Base-by-base conservation (phyloP, 495 filamentous ascomycete species). In the Aspergillus homomorphus region DNA sequence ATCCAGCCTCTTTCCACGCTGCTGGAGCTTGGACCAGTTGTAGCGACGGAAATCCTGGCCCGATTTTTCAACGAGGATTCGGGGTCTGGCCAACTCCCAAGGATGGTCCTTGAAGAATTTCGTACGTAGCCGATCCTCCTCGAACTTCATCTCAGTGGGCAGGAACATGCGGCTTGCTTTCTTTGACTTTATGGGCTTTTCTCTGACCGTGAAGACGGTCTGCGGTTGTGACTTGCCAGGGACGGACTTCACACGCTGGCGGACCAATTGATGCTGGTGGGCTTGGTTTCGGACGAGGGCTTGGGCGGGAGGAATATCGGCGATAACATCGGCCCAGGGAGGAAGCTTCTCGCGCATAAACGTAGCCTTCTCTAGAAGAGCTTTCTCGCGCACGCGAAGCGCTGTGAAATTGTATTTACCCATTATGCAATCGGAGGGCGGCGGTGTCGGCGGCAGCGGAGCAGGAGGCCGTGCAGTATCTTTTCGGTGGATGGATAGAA, bases 41-140 rank as follows among this genome's bases (percentile, higher is more conserved):
- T 84, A 84, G 49, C 74, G 77, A 62, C 84, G 78, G 41, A 77
- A 81, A 69, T 98, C 94, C 68, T 84, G 88, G 23, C 94, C 94
- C 66, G 92, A 86, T 65, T 85, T 81, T 74, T 98, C 94, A 14
- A 96, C 75, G 23, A 98, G 72, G 60, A 96, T 80, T 62, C 87
- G 81, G 52, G 94, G 94, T 61, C 94, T 82, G 26, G 95, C 94
- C 66, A 98, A 78, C 70, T 98, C 94, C 94, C 94, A 98, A 4
- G 94, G 94, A 73, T 98, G 94, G 71, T 98, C 92, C 59, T 79
- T 80, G 77, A 88, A 98, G 77, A 98, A 98, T 24, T 87, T 76
- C 56, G 66, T 77, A 51, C 94, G 87, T 63, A 98, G 77, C 60
- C 78, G 73, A 71, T 98, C 95, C 71, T 98, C 94, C 48, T 91